Evolutionary conservation across 208 protist species (phyloP).

Genomic region (Trypanosoma theileri): DNA sequence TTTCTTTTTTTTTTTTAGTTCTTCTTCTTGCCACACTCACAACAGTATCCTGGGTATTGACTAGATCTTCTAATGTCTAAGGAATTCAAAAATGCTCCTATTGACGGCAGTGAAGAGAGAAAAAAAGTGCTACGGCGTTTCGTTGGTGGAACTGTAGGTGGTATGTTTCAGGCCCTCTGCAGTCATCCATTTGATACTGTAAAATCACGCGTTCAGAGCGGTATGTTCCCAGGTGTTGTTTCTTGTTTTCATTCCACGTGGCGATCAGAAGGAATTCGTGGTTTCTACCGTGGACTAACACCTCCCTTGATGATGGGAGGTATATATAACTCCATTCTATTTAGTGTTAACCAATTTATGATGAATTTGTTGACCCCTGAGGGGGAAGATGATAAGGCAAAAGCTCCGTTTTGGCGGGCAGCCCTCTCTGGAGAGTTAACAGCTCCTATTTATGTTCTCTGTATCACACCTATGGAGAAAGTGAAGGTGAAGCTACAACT

Average conservation of each 20-base stretch:
- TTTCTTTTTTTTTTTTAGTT: neutral
- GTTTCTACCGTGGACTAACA: constrained; percentile 67
- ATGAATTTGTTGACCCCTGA: constrained; percentile 44
- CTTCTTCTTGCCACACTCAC: neutral
- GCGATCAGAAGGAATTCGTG: constrained; percentile 47
- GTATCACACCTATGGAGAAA: constrained; percentile 61
- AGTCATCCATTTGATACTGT: constrained; percentile 77
- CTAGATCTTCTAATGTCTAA: neutral
- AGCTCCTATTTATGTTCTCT: constrained; percentile 58
- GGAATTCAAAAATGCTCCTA: neutral
- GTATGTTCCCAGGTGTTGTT: constrained; percentile 48
- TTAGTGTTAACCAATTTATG: constrained; percentile 70
- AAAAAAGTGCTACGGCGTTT: constrained; percentile 45
- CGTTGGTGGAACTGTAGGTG: constrained; percentile 55
- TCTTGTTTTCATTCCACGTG: constrained; percentile 45
- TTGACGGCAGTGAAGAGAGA: neutral
- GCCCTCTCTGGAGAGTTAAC: constrained; percentile 58
- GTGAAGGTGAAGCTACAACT: constrained; percentile 74
- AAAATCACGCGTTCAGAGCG: constrained; percentile 68
- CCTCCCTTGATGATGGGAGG: constrained; percentile 54
- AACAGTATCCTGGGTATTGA: neutral
- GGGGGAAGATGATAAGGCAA: constrained; percentile 25
- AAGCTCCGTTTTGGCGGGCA: constrained; percentile 57
- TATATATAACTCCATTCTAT: constrained; percentile 71
- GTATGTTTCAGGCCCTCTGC: constrained; percentile 59